Evolutionary conservation across 2,329 filamentous ascomycete species (phyloP), one percentile per base, ranked within the genome.

Genomic region (Trichoderma gracile): DNA sequence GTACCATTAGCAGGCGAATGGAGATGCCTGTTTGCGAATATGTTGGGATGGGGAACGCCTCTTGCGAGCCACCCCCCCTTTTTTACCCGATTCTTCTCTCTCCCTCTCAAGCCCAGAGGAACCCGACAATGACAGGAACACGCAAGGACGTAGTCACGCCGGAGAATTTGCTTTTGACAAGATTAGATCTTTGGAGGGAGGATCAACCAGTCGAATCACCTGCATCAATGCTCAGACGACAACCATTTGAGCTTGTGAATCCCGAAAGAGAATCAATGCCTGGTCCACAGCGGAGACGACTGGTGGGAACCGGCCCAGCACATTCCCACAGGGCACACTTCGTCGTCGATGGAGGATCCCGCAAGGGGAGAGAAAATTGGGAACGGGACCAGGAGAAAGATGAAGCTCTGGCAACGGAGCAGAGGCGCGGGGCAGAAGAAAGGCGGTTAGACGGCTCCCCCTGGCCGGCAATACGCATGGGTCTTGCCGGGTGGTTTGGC

Each of bases 231-330:
- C 56, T 60, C 43, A 56, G 54, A 55, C 49, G 63, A 60, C 54
- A 59, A 59, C 56, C 49, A 55, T 54, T 65, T 49, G 56, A 65
- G 56, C 56, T 60, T 65, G 56, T 54, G 56, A 49, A 56, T 61
- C 50, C 56, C 56, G 59, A 60, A 55, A 60, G 47, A 23, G 63
- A 53, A 56, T 57, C 58, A 61, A 62, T 62, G 46, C 55, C 53
- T 58, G 64, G 64, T 66, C 64, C 64, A 64, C 64, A 58, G 54
- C 54, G 60, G 53, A 66, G 64, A 54, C 64, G 38, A 54, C 43
- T 61, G 46, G 64, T 66, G 60, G 64, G 53, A 66, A 66, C 64
- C 54, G 64, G 53, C 47, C 45, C 47, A 50, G 64, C 64, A 56
- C 49, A 63, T 63, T 64, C 53, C 52, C 49, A 55, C 60, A 55